phyloP scores from a whole-genome alignment of 2,329 filamentous ascomycete genomes.

The Fusarium floridanum region DNA sequence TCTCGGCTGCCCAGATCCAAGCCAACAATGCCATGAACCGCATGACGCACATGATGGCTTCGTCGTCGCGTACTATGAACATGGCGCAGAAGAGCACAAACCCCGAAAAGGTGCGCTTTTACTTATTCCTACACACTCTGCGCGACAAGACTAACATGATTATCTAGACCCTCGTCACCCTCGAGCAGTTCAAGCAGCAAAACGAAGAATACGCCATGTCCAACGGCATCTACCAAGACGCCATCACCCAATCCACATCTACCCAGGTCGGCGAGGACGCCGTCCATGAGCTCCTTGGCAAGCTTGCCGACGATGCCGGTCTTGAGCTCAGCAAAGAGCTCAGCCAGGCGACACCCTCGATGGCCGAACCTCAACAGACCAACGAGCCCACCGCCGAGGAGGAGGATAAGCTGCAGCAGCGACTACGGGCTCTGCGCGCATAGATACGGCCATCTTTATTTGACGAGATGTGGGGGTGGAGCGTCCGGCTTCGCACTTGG shows the following conservation, averaged over 20 bases:
- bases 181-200: constrained; percentile 72
- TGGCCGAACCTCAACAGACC: constrained; percentile 69
- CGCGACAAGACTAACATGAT: constrained; percentile 14
- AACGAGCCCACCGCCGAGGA: constrained; percentile 81
- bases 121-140: not conserved
- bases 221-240: constrained; percentile 86
- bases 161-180: constrained; percentile 66
- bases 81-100: constrained; percentile 70
- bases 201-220: constrained; percentile 75
- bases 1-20: constrained; percentile 71
- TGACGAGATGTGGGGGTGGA: not conserved
- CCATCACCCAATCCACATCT: constrained; percentile 70
- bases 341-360: constrained; percentile 66
- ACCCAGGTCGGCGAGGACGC: constrained; percentile 77
- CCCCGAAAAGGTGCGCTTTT: constrained; percentile 63
- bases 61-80: constrained; percentile 70
- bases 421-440: constrained; percentile 67
- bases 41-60: constrained; percentile 74
- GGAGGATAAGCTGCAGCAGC: constrained; percentile 79
- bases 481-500: not conserved
- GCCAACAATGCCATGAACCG: constrained; percentile 75
- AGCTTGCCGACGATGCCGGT: constrained; percentile 89
- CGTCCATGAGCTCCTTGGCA: constrained; percentile 85
- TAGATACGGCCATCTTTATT: constrained; percentile 43
- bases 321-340: constrained; percentile 85